Conservation (phyloP, 441 rosid genomes). For the Rhodomyrtus psidioides region DNA sequence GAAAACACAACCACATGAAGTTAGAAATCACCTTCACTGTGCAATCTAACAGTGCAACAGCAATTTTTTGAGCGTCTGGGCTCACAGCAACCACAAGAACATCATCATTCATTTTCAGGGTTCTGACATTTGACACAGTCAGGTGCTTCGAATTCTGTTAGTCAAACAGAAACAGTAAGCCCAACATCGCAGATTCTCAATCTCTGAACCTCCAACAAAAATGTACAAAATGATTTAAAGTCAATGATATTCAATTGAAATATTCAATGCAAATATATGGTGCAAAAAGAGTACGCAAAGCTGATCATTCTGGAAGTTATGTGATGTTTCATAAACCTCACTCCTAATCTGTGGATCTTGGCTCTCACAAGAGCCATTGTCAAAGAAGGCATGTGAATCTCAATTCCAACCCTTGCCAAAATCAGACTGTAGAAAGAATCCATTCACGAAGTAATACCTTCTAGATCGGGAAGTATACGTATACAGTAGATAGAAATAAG, state of each 20-base stretch:
- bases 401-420: background rate
- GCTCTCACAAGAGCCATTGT: background rate
- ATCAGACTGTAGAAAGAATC: background rate
- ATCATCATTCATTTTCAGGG: slow-evolving; percentile 93
- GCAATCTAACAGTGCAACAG: slow-evolving; percentile 84
- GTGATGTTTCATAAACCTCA: background rate
- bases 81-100: slow-evolving; percentile 81
- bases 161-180: slow-evolving; percentile 7
- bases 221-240: background rate
- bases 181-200: background rate
- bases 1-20: background rate
- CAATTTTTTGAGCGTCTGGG: slow-evolving; percentile 85
- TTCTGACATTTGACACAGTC: slow-evolving; percentile 51
- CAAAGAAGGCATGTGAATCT: background rate
- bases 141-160: slow-evolving; percentile 67
- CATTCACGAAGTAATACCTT: background rate
- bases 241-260: background rate
- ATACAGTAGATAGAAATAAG: background rate
- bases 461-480: background rate
- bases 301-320: background rate
- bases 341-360: background rate
- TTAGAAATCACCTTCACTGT: slow-evolving; percentile 70
- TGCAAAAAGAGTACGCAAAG: background rate
- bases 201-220: background rate
- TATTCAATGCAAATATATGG: background rate